A percentile compares a stretch with the other conserved stretches of the same genome.
phyloP scores from a whole-genome alignment of 1,284 basidiomycete species.

The Ustilago xerochloae region DNA sequence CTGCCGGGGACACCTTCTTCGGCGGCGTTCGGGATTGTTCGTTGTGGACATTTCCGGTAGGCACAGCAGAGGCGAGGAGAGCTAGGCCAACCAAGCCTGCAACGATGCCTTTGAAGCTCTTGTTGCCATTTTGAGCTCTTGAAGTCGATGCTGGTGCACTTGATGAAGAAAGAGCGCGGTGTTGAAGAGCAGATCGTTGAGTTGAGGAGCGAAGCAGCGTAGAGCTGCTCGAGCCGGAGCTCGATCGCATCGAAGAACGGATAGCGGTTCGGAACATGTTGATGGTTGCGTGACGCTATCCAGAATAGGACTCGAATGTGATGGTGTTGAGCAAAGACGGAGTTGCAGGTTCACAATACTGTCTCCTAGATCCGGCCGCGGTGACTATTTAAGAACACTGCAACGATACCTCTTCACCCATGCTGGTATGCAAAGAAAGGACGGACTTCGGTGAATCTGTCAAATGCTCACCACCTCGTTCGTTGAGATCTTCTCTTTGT shows the following conservation, averaged over 20 bases:
- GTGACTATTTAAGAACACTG: neutral
- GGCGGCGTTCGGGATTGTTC: constrained; percentile 26
- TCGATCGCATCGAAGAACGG: constrained; percentile 22
- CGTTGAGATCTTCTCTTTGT: neutral
- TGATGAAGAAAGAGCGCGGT: constrained; percentile 12
- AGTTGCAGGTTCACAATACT: neutral
- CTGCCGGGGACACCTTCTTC: constrained; percentile 16
- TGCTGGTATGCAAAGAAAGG: neutral
- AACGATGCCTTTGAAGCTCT: constrained; percentile 17
- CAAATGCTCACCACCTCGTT: neutral
- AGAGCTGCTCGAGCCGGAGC: constrained; percentile 10
- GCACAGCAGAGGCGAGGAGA: constrained; percentile 20
- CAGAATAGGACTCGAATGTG: neutral
- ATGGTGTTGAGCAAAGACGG: neutral
- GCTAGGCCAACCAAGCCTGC: constrained; percentile 40
- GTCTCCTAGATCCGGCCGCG: neutral
- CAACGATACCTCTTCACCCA: neutral
- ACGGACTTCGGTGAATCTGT: neutral
- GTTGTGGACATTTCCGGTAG: constrained; percentile 24
- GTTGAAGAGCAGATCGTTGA: constrained; percentile 6
- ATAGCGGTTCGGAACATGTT: constrained; percentile 27
- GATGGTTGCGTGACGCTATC: neutral
- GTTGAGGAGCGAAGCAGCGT: constrained; percentile 13
- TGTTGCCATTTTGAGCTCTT: neutral
- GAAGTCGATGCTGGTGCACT: neutral